Evolutionary conservation across 2,329 filamentous ascomycete genomes (phyloP).

Genomic region (Chrysosphaeria jannelii): DNA sequence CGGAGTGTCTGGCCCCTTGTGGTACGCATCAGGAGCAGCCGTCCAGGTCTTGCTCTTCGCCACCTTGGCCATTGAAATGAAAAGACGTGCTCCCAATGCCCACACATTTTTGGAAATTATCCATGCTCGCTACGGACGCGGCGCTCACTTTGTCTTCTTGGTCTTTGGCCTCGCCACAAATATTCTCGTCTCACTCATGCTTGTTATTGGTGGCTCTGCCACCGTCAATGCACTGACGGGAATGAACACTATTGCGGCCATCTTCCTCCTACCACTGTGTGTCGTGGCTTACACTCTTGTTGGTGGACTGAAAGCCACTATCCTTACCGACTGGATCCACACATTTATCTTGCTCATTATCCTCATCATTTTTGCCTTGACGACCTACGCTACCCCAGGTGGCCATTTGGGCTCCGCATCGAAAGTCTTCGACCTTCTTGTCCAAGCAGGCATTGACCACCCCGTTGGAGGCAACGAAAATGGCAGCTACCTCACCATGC

Average conservation of each 20-base stretch:
- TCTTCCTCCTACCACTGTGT: slow-evolving; percentile 54
- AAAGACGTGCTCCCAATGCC: slow-evolving; percentile 61
- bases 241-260: slow-evolving; percentile 50
- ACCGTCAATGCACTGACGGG: slow-evolving; percentile 44
- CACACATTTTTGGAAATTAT: slow-evolving; percentile 68
- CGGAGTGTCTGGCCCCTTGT: slow-evolving; percentile 28
- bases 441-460: slow-evolving; percentile 33
- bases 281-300: slow-evolving; percentile 55
- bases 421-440: slow-evolving; percentile 49
- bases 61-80: slow-evolving; percentile 69
- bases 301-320: slow-evolving; percentile 62
- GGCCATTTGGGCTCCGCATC: slow-evolving; percentile 42
- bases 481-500: slow-evolving; percentile 71
- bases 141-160: slow-evolving; percentile 50
- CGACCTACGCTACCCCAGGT: slow-evolving; percentile 48
- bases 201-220: slow-evolving; percentile 56
- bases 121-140: slow-evolving; percentile 42
- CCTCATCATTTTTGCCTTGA: slow-evolving; percentile 61
- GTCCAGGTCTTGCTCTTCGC: slow-evolving; percentile 77
- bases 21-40: slow-evolving; percentile 40
- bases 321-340: slow-evolving; percentile 65
- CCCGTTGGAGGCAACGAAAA: slow-evolving; percentile 54
- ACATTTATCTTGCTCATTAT: slow-evolving; percentile 64
- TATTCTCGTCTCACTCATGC: slow-evolving; percentile 66
- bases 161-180: slow-evolving; percentile 62